Percentiles rank a stretch among this genome's conserved stretches.
Conservation (phyloP, 148 eudicot genomes). For the Vaccinium darrowii region DNA sequence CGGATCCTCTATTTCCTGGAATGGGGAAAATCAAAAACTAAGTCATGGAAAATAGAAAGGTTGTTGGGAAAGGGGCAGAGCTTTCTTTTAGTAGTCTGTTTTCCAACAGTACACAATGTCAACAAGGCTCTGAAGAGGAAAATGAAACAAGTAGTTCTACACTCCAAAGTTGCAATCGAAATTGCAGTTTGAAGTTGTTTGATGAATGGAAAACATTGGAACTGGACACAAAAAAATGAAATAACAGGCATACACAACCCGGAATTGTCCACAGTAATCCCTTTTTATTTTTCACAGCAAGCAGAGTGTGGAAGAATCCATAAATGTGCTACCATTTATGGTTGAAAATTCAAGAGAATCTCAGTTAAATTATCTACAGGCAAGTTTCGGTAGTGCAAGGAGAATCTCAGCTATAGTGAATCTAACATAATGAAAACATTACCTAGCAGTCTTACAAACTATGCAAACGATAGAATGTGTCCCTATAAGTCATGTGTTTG, state of each 20-base stretch:
- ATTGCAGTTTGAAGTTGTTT: background rate
- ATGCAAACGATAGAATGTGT: background rate
- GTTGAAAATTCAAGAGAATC: background rate
- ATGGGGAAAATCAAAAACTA: background rate
- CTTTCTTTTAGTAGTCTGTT: background rate
- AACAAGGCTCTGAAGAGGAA: background rate
- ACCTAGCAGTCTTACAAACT: background rate
- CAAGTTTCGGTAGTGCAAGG: background rate
- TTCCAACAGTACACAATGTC: background rate
- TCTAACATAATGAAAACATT: background rate
- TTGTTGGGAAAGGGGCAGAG: background rate
- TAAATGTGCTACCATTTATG: background rate
- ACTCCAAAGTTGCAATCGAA: background rate
- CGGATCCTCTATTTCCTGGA: conserved; percentile 13
- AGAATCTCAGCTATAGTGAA: background rate
- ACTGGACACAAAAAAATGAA: background rate
- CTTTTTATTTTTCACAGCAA: background rate
- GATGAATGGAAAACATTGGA: background rate
- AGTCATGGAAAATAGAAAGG: background rate
- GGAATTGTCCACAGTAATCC: background rate
- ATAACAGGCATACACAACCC: background rate
- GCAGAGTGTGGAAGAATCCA: background rate
- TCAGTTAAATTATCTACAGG: background rate
- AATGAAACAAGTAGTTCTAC: background rate
- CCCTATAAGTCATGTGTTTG: background rate